A percentile compares a stretch with the other conserved stretches of the same genome.
Conservation (phyloP, 2,329 filamentous ascomycete species). For the Didymella lethalis region DNA sequence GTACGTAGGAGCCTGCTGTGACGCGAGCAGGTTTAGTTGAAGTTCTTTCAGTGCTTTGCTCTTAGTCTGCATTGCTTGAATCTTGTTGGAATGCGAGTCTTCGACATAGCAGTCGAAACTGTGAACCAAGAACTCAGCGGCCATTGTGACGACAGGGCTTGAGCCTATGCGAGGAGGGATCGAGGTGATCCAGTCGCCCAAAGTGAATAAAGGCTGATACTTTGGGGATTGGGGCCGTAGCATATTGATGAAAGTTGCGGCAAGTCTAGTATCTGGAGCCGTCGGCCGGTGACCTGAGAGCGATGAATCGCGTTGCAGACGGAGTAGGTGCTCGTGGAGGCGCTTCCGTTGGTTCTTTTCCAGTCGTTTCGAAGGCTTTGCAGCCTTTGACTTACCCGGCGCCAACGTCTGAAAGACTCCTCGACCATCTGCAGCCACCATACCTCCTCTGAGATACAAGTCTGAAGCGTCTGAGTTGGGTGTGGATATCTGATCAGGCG, state of each 20-base stretch:
- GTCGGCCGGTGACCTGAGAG: conserved; percentile 1
- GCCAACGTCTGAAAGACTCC: conserved; percentile 6
- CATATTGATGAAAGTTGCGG: background rate
- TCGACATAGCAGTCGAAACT: background rate
- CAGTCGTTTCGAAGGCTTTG: background rate
- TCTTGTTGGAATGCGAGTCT: background rate
- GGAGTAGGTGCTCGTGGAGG: background rate
- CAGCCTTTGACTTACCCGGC: background rate
- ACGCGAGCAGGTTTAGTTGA: background rate
- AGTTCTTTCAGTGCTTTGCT: conserved; percentile 5
- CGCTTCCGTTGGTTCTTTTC: background rate
- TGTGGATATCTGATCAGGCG: background rate
- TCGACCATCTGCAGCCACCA: conserved; percentile 6
- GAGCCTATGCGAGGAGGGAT: conserved; percentile 8
- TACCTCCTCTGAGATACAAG: background rate
- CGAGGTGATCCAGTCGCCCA: conserved; percentile 14
- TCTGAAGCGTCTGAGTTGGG: background rate
- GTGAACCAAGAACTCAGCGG: conserved; percentile 8
- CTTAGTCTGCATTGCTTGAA: background rate
- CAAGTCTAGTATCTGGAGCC: background rate
- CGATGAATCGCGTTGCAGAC: background rate
- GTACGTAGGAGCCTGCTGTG: background rate
- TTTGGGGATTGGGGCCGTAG: background rate
- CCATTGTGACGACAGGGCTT: conserved; percentile 6
- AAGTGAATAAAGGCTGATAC: background rate